Conservation (phyloP, 1,139 yeast genomes). For the Diutina pseudorugosa region DNA sequence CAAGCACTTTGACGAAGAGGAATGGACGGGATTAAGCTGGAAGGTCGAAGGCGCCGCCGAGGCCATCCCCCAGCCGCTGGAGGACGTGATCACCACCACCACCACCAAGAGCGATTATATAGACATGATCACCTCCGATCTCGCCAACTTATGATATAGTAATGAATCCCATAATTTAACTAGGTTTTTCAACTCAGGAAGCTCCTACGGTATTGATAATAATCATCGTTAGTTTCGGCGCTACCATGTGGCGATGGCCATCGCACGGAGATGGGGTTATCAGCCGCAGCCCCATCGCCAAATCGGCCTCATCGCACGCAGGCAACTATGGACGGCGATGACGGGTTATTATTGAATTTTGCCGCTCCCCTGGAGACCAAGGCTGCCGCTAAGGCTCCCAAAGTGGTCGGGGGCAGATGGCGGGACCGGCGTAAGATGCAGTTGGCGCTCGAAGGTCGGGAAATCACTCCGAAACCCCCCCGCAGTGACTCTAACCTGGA, state of each 20-base stretch:
- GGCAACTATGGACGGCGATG: not conserved
- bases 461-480: not conserved
- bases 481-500: not conserved
- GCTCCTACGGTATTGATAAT: too few relatives aligned
- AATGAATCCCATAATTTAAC: not conserved
- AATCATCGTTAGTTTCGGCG: not conserved
- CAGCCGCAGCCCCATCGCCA: not conserved
- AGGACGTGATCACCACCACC: not conserved
- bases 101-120: not conserved
- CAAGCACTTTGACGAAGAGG: constrained; percentile 2
- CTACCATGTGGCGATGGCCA: not conserved
- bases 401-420: constrained; percentile 2
- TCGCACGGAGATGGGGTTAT: not conserved
- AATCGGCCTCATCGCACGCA: not conserved
- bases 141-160: not conserved
- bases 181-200: too few relatives aligned
- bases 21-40: constrained; percentile 2
- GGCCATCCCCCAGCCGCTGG: not conserved
- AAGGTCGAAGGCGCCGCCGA: not conserved
- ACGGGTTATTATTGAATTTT: constrained; percentile 1
- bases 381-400: not conserved
- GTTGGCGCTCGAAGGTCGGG: not conserved
- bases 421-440: constrained; percentile 1
- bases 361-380: not conserved
- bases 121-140: constrained; percentile 1